phyloP scores from a whole-genome alignment of 805 yeast genomes.

The Yueomyces sinensis region DNA sequence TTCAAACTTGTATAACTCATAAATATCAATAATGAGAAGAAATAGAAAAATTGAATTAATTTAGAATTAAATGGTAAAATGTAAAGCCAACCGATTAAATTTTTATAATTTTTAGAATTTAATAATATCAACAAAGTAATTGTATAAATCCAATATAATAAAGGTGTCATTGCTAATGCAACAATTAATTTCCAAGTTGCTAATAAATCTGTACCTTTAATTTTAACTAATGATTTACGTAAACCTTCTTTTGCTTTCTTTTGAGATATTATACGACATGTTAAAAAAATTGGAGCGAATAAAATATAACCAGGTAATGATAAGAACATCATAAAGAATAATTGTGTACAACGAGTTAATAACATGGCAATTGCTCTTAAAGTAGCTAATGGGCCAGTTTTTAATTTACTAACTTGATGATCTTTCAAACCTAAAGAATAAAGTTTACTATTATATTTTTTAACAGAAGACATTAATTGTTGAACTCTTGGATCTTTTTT shows the following conservation, averaged over 20 bases:
- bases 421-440: slow-evolving; percentile 53
- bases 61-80: slow-evolving; percentile 20
- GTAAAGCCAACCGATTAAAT: slow-evolving; percentile 8
- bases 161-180: slow-evolving; percentile 73
- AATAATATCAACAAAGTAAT: slow-evolving; percentile 20
- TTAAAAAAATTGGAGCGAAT: slow-evolving; percentile 75
- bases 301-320: slow-evolving; percentile 78
- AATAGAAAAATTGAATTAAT: slow-evolving; percentile 28
- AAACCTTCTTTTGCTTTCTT: slow-evolving; percentile 67
- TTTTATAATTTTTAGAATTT: slow-evolving; percentile 17
- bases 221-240: slow-evolving; percentile 83
- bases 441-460: slow-evolving; percentile 53
- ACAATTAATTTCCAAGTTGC: slow-evolving; percentile 94
- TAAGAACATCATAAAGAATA: slow-evolving; percentile 39
- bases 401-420: slow-evolving; percentile 48
- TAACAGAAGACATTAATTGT: slow-evolving; percentile 46
- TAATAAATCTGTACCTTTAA: slow-evolving; percentile 78
- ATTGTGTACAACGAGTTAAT: slow-evolving; percentile 36
- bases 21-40: slow-evolving; percentile 46
- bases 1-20: slow-evolving; percentile 78
- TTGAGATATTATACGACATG: slow-evolving; percentile 55
- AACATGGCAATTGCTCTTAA: slow-evolving; percentile 37
- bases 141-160: slow-evolving; percentile 69
- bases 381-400: slow-evolving; percentile 30
- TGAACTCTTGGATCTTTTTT: slow-evolving; percentile 60